A percentile compares a stretch with the other conserved stretches of the same genome.
Conservation (phyloP, 768 basidiomycete genomes). For the Tephrocybe sp. region DNA sequence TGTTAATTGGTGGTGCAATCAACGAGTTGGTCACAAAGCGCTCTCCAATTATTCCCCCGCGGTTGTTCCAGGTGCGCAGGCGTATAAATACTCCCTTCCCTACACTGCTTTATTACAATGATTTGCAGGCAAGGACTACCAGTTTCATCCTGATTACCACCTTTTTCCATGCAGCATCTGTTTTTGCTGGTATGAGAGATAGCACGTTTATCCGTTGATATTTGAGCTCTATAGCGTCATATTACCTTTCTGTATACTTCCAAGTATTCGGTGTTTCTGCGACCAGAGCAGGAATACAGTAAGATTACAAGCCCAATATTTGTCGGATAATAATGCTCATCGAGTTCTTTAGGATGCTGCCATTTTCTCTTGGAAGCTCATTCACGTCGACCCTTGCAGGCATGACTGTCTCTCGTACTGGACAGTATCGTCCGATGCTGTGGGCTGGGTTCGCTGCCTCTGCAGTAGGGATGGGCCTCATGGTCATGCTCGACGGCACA, state of each 20-base stretch:
- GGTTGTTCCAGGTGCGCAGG: slow-evolving; percentile 61
- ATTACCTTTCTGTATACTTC: slow-evolving; percentile 76
- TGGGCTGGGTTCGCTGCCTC: slow-evolving; percentile 61
- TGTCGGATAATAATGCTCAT: too few relatives aligned
- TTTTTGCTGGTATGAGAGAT: slow-evolving; percentile 61
- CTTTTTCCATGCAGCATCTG: slow-evolving; percentile 64
- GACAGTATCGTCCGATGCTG: slow-evolving; percentile 59
- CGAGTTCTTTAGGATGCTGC: slow-evolving; percentile 82
- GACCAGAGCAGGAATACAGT: slow-evolving; percentile 68
- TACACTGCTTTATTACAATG: not conserved
- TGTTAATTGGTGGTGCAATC: slow-evolving; percentile 50
- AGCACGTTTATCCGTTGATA: too few relatives aligned
- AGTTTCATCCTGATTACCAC: slow-evolving; percentile 52
- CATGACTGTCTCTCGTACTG: slow-evolving; percentile 53
- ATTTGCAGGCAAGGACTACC: slow-evolving; percentile 70
- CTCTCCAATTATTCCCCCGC: slow-evolving; percentile 72
- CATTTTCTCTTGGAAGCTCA: slow-evolving; percentile 66
- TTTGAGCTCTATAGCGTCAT: slow-evolving; percentile 47
- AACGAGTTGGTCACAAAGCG: slow-evolving; percentile 64
- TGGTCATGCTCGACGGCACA: slow-evolving; percentile 62
- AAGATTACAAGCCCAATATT: too few relatives aligned
- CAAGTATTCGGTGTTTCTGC: slow-evolving; percentile 78
- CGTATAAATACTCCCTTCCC: not conserved
- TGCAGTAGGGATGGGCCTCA: slow-evolving; percentile 68
- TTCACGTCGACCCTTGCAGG: slow-evolving; percentile 57